Percentiles rank a stretch among this genome's conserved stretches.
Evolutionary conservation across 768 basidiomycete genomes (phyloP).

Genomic region (Phylloporus arenicola): DNA sequence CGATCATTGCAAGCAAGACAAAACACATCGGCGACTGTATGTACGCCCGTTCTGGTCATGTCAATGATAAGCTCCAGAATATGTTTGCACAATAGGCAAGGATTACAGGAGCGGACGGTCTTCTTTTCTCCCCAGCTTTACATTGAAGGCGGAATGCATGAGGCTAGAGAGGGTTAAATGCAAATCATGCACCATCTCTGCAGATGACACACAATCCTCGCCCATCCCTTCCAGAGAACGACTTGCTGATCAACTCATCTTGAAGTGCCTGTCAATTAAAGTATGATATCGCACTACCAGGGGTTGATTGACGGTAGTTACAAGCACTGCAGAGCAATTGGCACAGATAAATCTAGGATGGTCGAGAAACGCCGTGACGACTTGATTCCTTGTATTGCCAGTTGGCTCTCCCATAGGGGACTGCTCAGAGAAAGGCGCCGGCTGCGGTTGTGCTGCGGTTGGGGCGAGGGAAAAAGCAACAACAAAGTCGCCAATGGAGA

Average conservation of each 20-base stretch:
- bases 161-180: slow-evolving; percentile 39
- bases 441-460: neutral
- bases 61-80: slow-evolving; percentile 1
- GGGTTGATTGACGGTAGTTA: slow-evolving; percentile 30
- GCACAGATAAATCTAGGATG: slow-evolving; percentile 66
- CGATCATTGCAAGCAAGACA: slow-evolving; percentile 76
- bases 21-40: slow-evolving; percentile 76
- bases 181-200: neutral
- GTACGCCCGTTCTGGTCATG: slow-evolving; percentile 61
- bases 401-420: slow-evolving; percentile 21
- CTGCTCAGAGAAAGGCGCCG: neutral
- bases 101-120: slow-evolving; percentile 67
- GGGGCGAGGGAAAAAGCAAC: slow-evolving; percentile 12
- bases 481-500: slow-evolving; percentile 19
- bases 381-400: slow-evolving; percentile 49
- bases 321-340: slow-evolving; percentile 66
- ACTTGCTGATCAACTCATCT: slow-evolving; percentile 80
- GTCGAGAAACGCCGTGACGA: slow-evolving; percentile 56
- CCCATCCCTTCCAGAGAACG: slow-evolving; percentile 80
- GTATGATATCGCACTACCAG: neutral
- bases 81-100: slow-evolving; percentile 1
- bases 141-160: slow-evolving; percentile 72
- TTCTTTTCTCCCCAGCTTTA: slow-evolving; percentile 68
- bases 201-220: slow-evolving; percentile 61
- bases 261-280: slow-evolving; percentile 54